Conservation (phyloP, 1,284 basidiomycete genomes). For the Phellinidium pouzarii region DNA sequence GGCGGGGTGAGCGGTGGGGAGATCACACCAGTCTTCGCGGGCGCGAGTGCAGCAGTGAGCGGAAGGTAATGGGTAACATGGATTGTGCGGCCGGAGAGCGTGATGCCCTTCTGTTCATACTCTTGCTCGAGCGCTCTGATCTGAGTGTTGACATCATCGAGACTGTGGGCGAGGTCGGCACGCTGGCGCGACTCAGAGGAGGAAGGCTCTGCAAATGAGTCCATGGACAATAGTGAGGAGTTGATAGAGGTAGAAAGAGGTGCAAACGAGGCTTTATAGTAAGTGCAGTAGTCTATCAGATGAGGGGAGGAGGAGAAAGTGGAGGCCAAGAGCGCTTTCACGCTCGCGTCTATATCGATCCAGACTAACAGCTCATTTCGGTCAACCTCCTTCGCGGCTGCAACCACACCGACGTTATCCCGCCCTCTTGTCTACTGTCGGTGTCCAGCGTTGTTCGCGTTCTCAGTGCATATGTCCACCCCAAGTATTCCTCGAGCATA, state of each 20-base stretch:
- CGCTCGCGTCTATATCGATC: too few relatives aligned
- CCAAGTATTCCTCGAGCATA: too few relatives aligned
- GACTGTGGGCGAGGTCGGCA: conserved; percentile 28
- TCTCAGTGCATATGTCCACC: too few relatives aligned
- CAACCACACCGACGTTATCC: not conserved
- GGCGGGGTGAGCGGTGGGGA: conserved; percentile 69
- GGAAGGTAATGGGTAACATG: conserved; percentile 85
- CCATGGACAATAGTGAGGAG: conserved; percentile 32
- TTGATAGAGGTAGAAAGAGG: not conserved
- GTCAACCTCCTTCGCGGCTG: not conserved
- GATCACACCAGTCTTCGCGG: conserved; percentile 33
- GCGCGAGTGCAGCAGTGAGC: conserved; percentile 51
- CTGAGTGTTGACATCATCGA: conserved; percentile 52
- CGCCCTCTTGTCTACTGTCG: not conserved
- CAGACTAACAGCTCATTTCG: not conserved
- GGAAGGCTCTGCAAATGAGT: conserved; percentile 41
- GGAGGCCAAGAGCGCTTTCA: not conserved
- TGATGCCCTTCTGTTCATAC: conserved; percentile 21
- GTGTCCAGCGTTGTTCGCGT: too few relatives aligned
- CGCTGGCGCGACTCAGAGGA: conserved; percentile 32
- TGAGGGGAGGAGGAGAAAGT: not conserved
- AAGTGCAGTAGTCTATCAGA: not conserved
- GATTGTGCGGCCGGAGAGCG: conserved; percentile 78
- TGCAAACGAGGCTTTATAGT: not conserved
- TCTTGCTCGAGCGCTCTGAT: conserved; percentile 28